Conservation (phyloP, 805 yeast genomes). For the Millerago galiae region DNA sequence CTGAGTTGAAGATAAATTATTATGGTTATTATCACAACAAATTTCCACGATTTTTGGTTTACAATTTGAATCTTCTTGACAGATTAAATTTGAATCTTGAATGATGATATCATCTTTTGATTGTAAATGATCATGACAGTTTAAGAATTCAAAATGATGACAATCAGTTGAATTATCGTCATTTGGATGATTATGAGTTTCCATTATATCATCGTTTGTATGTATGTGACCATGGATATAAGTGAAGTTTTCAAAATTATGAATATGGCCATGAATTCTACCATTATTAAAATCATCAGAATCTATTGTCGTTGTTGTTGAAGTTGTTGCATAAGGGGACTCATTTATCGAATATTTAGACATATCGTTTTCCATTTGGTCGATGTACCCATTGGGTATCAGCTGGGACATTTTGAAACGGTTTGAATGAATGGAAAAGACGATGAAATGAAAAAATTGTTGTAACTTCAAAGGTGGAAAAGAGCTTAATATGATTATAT, state of each 20-base stretch:
- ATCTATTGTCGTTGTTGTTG: neutral
- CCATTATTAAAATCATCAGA: constrained; percentile 31
- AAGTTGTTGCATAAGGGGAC: neutral
- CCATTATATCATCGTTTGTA: constrained; percentile 22
- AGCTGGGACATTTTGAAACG: neutral
- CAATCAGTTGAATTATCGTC: constrained; percentile 25
- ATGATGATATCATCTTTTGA: constrained; percentile 9
- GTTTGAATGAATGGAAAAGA: too few relatives aligned
- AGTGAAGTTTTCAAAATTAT: constrained; percentile 53
- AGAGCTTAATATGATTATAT: too few relatives aligned
- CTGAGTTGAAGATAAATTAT: neutral
- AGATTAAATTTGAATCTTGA: constrained; percentile 14
- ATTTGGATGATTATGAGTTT: constrained; percentile 5
- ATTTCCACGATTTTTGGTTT: constrained; percentile 34
- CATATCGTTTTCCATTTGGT: constrained; percentile 2
- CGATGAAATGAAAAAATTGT: too few relatives aligned
- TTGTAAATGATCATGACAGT: constrained; percentile 26
- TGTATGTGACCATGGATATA: constrained; percentile 68
- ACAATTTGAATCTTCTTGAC: constrained; percentile 26
- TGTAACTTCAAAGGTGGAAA: too few relatives aligned
- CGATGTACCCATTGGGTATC: neutral
- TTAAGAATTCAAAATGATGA: constrained; percentile 36
- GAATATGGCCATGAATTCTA: constrained; percentile 63
- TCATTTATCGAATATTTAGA: neutral
- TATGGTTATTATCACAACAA: constrained; percentile 33